Base-by-base conservation (phyloP, 2,329 filamentous ascomycete species). In the Aspergillus tanneri region DNA sequence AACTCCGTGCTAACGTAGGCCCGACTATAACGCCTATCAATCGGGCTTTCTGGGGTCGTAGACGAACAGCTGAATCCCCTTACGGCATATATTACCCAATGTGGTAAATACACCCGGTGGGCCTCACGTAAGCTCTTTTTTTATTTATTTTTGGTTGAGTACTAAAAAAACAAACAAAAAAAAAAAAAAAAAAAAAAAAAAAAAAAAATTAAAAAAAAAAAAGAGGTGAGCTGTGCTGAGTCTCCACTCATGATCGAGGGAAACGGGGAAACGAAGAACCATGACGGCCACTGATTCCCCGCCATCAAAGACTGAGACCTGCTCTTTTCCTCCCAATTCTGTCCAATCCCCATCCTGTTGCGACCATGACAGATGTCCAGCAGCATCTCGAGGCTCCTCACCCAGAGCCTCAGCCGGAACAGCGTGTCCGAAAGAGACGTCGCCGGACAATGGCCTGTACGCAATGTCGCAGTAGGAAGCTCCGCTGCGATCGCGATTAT, bases 401-500 rank as follows among this genome's bases (percentile, higher is more conserved):
- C 5, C 30, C 35, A 10, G 39, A 46, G 24, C 46, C 39, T 12
- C 52, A 37, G 12, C 43, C 30, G 11, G 49, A 58, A 25, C 61
- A 62, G 7, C 60, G 64, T 35, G 64, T 64, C 46, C 68, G 68
- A 23, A 71, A 71, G 55, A 58, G 70, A 23, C 65, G 67, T 47
- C 58, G 70, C 18, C 64, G 70, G 19, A 70, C 71, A 8, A 64
- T 72, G 53, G 69, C 71, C 12, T 74, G 71, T 52, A 64, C 65
- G 14, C 69, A 69, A 27, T 74, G 71, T 51, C 68, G 71, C 46
- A 67, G 62, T 46, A 60, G 71, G 37, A 74, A 74, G 53, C 57
- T 73, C 25, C 70, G 68, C 49, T 74, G 71, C 48, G 71, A 73
- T 52, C 67, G 71, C 27, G 66, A 67, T 25, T 72, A 69, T 60